Conservation (phyloP, 1,284 basidiomycete species). For the Naganishia albida region DNA sequence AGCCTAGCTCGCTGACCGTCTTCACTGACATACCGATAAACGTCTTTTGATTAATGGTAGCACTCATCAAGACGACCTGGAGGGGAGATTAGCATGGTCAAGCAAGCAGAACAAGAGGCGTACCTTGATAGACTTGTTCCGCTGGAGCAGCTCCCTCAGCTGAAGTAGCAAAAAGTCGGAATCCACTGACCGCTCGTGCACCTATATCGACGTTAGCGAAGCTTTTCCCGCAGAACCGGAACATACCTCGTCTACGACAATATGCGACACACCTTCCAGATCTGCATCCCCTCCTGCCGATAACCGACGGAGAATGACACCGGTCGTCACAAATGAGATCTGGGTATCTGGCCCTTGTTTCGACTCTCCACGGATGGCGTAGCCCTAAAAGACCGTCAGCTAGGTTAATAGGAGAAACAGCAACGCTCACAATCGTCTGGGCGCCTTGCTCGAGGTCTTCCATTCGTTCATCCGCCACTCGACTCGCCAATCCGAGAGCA, state of each 20-base stretch:
- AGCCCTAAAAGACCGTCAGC: slow-evolving; percentile 57
- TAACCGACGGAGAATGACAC: slow-evolving; percentile 79
- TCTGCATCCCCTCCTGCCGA: slow-evolving; percentile 68
- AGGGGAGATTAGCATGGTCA: neutral
- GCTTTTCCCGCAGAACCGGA: neutral
- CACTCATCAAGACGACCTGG: slow-evolving; percentile 56
- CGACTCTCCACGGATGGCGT: slow-evolving; percentile 87
- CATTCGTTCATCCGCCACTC: slow-evolving; percentile 81
- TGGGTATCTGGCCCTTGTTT: slow-evolving; percentile 68
- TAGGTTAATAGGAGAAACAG: neutral
- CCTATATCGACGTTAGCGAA: slow-evolving; percentile 54
- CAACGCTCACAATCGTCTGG: slow-evolving; percentile 58
- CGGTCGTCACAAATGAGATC: slow-evolving; percentile 88
- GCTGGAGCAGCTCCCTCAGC: slow-evolving; percentile 69
- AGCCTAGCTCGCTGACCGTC: slow-evolving; percentile 40
- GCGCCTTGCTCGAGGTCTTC: slow-evolving; percentile 62
- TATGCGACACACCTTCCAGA: slow-evolving; percentile 72
- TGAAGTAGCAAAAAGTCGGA: slow-evolving; percentile 88
- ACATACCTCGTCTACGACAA: slow-evolving; percentile 84
- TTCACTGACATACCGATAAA: slow-evolving; percentile 58
- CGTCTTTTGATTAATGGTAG: slow-evolving; percentile 83
- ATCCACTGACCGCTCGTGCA: slow-evolving; percentile 87
- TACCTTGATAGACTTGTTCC: slow-evolving; percentile 69
- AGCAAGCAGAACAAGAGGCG: neutral
- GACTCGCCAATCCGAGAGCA: slow-evolving; percentile 82